Percentiles rank a stretch among this genome's conserved stretches.
phyloP scores from a whole-genome alignment of 257 asterid species.

The Solanum ossicruentum region DNA sequence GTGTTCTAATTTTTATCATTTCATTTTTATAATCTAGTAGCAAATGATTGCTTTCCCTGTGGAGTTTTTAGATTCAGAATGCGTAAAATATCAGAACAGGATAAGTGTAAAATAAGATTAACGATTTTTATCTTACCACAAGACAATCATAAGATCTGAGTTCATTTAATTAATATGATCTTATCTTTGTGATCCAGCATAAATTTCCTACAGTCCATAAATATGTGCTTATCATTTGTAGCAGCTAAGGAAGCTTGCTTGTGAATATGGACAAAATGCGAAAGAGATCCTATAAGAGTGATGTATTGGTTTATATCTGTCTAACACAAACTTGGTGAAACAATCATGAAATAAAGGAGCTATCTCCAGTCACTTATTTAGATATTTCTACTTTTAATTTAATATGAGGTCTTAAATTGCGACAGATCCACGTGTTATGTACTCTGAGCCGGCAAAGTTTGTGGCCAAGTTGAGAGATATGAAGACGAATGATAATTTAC shows the following conservation, averaged over 20 bases:
- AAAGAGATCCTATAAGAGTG: background rate
- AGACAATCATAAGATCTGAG: background rate
- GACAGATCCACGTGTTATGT: slow-evolving; percentile 81
- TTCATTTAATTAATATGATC: background rate
- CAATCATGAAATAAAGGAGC: background rate
- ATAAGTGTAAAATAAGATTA: background rate
- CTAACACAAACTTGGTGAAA: background rate
- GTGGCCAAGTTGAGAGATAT: slow-evolving; percentile 86
- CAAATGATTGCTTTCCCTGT: background rate
- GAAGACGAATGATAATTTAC: slow-evolving; percentile 62
- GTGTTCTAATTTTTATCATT: background rate
- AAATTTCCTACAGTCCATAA: background rate
- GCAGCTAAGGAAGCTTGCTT: background rate
- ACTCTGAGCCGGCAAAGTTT: slow-evolving; percentile 88
- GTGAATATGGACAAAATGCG: background rate
- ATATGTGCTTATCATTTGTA: background rate
- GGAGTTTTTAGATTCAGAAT: background rate
- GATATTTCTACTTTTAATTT: background rate
- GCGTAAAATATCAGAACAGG: background rate
- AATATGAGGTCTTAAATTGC: background rate
- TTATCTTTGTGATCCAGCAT: background rate
- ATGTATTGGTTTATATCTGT: background rate
- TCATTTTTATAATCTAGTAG: background rate
- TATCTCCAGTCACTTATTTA: background rate
- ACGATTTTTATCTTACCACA: background rate